A percentile compares a stretch with the other conserved stretches of the same genome.
These are phyloP conservation scores for Wickerhamiella occidentalis DNA, from an alignment of 805 yeast species.

Conservation along the genomic window DNA sequence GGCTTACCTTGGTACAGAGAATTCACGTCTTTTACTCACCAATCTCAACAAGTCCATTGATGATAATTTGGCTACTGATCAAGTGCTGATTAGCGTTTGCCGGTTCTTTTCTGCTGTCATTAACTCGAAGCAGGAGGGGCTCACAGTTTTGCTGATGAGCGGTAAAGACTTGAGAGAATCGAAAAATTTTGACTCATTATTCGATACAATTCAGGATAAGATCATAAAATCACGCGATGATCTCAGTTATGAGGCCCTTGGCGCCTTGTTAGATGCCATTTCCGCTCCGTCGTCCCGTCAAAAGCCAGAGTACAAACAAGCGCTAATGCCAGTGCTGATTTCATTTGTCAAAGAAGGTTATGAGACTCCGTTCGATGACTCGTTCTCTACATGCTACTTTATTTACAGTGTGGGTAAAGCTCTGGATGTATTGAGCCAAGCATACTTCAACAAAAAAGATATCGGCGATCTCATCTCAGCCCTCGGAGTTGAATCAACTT, in stretches of 20 bases:
- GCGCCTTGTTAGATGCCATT: slow-evolving; percentile 15
- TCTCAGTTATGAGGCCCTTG: slow-evolving; percentile 11
- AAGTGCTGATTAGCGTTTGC: slow-evolving; percentile 9
- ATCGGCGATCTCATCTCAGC: neutral
- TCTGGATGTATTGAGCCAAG: neutral
- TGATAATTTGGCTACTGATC: slow-evolving; percentile 29
- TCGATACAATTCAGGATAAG: slow-evolving; percentile 23
- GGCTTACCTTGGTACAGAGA: slow-evolving; percentile 62
- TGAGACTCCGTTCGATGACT: slow-evolving; percentile 3
- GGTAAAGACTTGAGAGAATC: slow-evolving; percentile 25
- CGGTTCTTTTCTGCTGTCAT: slow-evolving; percentile 11
- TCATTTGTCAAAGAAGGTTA: slow-evolving; percentile 3
- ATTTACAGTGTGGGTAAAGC: slow-evolving; percentile 3
- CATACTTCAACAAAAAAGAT: slow-evolving; percentile 5
- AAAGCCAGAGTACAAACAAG: slow-evolving; percentile 1
- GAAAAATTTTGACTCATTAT: slow-evolving; percentile 17
- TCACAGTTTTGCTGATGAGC: slow-evolving; percentile 27
- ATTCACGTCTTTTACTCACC: slow-evolving; percentile 47
- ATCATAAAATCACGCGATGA: slow-evolving; percentile 7
- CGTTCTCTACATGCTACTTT: slow-evolving; percentile 7
- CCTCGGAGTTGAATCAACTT: neutral
- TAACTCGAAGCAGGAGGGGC: slow-evolving; percentile 29
- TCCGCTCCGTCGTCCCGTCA: slow-evolving; percentile 1
- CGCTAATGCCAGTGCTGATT: neutral
- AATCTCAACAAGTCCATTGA: slow-evolving; percentile 50